Percentiles rank a stretch among this genome's conserved stretches.
phyloP scores from a whole-genome alignment of 495 filamentous ascomycete species.

The Bombardia bombarda region DNA sequence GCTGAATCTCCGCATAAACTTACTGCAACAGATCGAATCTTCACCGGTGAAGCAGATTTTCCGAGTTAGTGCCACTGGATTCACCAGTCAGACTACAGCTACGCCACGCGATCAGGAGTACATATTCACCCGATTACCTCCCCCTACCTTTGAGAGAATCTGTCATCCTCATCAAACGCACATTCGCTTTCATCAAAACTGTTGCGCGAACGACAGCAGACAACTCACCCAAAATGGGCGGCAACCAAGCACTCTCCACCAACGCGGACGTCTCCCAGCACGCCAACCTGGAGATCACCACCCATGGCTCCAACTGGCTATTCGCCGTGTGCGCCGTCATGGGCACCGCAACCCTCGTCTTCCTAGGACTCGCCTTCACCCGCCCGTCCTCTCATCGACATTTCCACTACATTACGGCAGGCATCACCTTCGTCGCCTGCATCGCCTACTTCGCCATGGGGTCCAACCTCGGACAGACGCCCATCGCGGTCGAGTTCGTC shows the following conservation, averaged over 20 bases:
- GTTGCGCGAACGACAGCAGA: too few species aligned
- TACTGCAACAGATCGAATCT: too few species aligned
- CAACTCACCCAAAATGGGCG: too few species aligned
- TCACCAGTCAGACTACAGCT: too few species aligned
- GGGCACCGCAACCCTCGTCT: constrained; percentile 29
- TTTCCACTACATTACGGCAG: constrained; percentile 63
- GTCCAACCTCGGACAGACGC: constrained; percentile 57
- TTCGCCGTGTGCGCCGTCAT: constrained; percentile 51
- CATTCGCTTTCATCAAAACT: too few species aligned
- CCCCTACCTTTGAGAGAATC: too few species aligned
- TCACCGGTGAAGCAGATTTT: too few species aligned
- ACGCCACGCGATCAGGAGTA: too few species aligned
- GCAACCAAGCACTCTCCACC: constrained; percentile 44
- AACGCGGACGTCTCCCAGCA: constrained; percentile 31
- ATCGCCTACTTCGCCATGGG: constrained; percentile 65
- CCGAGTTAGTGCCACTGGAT: too few species aligned
- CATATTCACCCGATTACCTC: too few species aligned
- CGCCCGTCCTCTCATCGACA: constrained; percentile 48
- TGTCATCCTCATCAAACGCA: too few species aligned
- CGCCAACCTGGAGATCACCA: constrained; percentile 51
- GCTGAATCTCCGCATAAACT: too few species aligned
- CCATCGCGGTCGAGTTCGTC: constrained; percentile 49
- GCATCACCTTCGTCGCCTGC: constrained; percentile 50
- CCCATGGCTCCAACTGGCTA: constrained; percentile 44
- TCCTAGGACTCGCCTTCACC: constrained; percentile 36